A percentile compares a stretch with the other conserved stretches of the same genome.
Evolutionary conservation across 2,329 filamentous ascomycete genomes (phyloP).

Genomic region (Pseudogymnoascus sp.): DNA sequence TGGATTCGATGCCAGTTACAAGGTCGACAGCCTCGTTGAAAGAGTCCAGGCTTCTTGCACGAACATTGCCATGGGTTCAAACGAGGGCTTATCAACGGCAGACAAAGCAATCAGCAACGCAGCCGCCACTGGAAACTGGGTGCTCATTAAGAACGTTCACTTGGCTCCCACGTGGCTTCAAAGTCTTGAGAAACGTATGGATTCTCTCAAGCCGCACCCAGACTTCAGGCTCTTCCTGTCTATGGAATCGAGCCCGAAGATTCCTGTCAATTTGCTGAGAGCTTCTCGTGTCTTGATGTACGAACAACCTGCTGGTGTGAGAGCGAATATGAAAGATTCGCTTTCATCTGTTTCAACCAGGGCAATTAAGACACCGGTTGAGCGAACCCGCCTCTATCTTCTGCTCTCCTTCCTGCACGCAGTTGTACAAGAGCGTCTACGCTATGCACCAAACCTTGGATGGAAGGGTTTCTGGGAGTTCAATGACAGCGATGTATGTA

Average conservation of each 20-base stretch:
- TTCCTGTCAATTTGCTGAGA: constrained; percentile 88
- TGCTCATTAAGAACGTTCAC: constrained; percentile 98
- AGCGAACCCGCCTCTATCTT: constrained; percentile 83
- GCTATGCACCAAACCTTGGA: constrained; percentile 86
- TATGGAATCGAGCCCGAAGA: constrained; percentile 96
- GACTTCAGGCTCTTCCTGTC: constrained; percentile 95
- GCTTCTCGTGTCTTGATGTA: constrained; percentile 94
- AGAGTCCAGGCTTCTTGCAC: constrained; percentile 74
- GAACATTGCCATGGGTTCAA: constrained; percentile 98
- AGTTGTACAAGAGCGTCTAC: constrained; percentile 86
- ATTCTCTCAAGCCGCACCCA: constrained; percentile 84
- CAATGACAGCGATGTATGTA: constrained; percentile 93
- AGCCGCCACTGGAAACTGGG: constrained; percentile 87
- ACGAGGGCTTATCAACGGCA: constrained; percentile 82
- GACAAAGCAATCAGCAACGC: constrained; percentile 94
- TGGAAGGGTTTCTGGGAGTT: constrained; percentile 99
- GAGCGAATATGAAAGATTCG: constrained; percentile 98
- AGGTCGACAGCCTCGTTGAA: constrained; percentile 91
- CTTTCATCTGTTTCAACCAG: constrained; percentile 73
- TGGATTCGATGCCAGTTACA: constrained; percentile 97
- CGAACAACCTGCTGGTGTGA: constrained; percentile 92
- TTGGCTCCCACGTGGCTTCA: constrained; percentile 93
- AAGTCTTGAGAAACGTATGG: constrained; percentile 92
- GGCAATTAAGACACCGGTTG: constrained; percentile 74
- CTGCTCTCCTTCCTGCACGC: constrained; percentile 91